Percentiles rank a stretch among this genome's conserved stretches.
Conservation (phyloP, 1,139 yeast genomes). For the Ogataea hybrid region DNA sequence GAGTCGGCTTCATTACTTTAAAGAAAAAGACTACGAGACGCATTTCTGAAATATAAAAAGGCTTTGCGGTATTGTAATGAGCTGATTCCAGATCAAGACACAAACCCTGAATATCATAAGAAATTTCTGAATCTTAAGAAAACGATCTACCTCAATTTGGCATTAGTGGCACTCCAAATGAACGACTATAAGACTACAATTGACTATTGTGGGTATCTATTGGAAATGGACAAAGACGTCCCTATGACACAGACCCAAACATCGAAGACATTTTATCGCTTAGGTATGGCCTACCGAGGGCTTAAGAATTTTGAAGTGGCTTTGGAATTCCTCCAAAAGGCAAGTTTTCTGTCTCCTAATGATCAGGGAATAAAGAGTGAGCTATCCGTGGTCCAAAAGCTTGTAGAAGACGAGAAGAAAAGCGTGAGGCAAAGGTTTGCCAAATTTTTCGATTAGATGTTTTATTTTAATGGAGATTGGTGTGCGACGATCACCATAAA, state of each 20-base stretch:
- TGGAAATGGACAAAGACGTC: slow-evolving; percentile 44
- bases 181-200: slow-evolving; percentile 44
- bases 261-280: slow-evolving; percentile 63
- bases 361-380: slow-evolving; percentile 52
- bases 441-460: slow-evolving; percentile 44
- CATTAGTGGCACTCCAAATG: slow-evolving; percentile 50
- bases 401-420: slow-evolving; percentile 42
- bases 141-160: slow-evolving; percentile 59
- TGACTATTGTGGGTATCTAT: slow-evolving; percentile 51
- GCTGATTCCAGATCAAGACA: slow-evolving; percentile 66
- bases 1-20: slow-evolving; percentile 63
- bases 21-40: slow-evolving; percentile 46
- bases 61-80: slow-evolving; percentile 68
- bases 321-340: slow-evolving; percentile 42
- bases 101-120: slow-evolving; percentile 50
- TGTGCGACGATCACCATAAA: not conserved
- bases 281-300: slow-evolving; percentile 47
- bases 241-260: slow-evolving; percentile 39
- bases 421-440: slow-evolving; percentile 54
- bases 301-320: slow-evolving; percentile 52
- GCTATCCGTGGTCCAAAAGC: slow-evolving; percentile 38
- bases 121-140: slow-evolving; percentile 57
- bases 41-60: slow-evolving; percentile 60
- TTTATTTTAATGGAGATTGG: not conserved
- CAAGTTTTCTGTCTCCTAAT: slow-evolving; percentile 43